These are phyloP conservation scores for Candida sithepensis DNA, from an alignment of 805 yeast species.

Conservation along the genomic window DNA sequence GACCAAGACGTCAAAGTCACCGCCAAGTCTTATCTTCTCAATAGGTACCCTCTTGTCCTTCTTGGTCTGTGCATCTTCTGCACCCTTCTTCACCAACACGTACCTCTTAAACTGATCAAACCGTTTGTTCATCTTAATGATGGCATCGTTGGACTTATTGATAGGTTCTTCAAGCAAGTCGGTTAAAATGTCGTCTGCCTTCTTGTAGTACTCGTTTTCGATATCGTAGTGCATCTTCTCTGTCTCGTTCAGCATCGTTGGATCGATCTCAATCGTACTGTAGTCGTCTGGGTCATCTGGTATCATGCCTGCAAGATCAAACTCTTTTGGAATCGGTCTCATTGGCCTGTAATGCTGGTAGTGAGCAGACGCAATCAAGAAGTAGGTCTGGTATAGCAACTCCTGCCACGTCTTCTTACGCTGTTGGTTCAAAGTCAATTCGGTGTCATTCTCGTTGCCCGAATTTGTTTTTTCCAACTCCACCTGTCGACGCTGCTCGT, in stretches of 20 bases:
- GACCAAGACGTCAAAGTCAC: not conserved
- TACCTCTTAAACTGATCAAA: conserved; percentile 12
- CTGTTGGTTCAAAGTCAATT: conserved; percentile 1
- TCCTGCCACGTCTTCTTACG: conserved; percentile 52
- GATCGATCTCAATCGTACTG: conserved; percentile 23
- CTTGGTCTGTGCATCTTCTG: not conserved
- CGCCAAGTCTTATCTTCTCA: not conserved
- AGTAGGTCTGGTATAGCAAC: conserved; percentile 69
- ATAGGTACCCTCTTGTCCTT: conserved; percentile 1
- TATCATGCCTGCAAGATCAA: conserved; percentile 26
- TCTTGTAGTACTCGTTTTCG: conserved; percentile 52
- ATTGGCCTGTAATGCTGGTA: conserved; percentile 49
- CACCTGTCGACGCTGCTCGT: conserved; percentile 6
- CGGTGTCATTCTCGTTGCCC: not conserved
- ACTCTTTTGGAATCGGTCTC: conserved; percentile 28
- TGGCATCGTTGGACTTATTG: conserved; percentile 32
- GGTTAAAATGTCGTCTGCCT: conserved; percentile 60
- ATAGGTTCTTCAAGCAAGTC: conserved; percentile 44
- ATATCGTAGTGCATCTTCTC: conserved; percentile 34
- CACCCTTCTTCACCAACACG: not conserved
- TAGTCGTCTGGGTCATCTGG: conserved; percentile 14
- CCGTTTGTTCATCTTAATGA: conserved; percentile 20
- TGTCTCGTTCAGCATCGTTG: conserved; percentile 17
- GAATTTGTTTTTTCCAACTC: not conserved
- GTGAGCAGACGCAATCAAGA: conserved; percentile 71